Conservation (phyloP, 2,329 filamentous ascomycete species). For the Cyphellophora europaea region DNA sequence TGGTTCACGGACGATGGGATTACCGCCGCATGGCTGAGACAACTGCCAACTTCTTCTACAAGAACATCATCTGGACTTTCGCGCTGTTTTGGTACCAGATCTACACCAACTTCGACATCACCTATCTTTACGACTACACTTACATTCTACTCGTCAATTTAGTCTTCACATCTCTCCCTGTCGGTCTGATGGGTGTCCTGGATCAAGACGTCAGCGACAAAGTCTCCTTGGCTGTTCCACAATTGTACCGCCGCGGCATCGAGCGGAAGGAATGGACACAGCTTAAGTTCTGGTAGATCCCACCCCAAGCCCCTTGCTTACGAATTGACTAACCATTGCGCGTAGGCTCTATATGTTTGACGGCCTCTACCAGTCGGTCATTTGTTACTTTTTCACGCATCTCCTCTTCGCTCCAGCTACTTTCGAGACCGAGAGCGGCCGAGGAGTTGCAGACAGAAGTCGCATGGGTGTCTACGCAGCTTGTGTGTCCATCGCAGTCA, state of each 20-base stretch:
- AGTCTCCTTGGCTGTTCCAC: conserved; percentile 86
- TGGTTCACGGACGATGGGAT: conserved; percentile 93
- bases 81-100: conserved; percentile 96
- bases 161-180: conserved; percentile 88
- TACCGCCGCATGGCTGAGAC: conserved; percentile 87
- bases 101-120: conserved; percentile 91
- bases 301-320: background rate
- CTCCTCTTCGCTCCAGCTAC: conserved; percentile 62
- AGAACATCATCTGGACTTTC: conserved; percentile 98
- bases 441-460: conserved; percentile 67
- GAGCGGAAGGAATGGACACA: conserved; percentile 96
- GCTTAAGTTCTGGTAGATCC: conserved; percentile 80
- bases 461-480: conserved; percentile 83
- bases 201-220: conserved; percentile 95
- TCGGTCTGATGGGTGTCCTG: conserved; percentile 91
- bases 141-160: conserved; percentile 97
- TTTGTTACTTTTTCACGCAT: conserved; percentile 89
- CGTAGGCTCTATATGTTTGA: conserved; percentile 84
- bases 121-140: conserved; percentile 94
- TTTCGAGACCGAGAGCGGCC: conserved; percentile 62
- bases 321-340: background rate
- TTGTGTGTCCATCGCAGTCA: conserved; percentile 72
- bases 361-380: conserved; percentile 86
- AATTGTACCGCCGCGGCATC: conserved; percentile 91
- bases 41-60: conserved; percentile 99